phyloP scores from a whole-genome alignment of 1,284 basidiomycete species.

The Malassezia furfur region DNA sequence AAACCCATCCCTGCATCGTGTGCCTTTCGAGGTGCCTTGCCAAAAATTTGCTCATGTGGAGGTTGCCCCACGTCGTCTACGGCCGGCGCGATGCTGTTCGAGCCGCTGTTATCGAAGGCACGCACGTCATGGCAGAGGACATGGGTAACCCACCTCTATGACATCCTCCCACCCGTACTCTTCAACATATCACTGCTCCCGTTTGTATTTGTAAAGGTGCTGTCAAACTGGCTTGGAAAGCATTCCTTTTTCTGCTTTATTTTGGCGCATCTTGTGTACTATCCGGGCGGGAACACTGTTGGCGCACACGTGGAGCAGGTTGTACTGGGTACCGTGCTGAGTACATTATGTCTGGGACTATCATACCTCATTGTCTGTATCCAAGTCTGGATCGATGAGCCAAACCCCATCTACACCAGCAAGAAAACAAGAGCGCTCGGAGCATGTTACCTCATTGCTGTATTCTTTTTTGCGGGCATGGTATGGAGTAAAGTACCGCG shows the following conservation, averaged over 20 bases:
- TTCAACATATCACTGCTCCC: conserved; percentile 4
- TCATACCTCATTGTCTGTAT: conserved; percentile 21
- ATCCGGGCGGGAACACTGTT: conserved; percentile 24
- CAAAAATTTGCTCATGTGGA: neutral
- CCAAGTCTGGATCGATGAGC: conserved; percentile 30
- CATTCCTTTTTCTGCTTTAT: conserved; percentile 3
- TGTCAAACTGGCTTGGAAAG: neutral
- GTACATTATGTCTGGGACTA: conserved; percentile 22
- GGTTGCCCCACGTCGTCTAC: neutral
- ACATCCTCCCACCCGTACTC: neutral
- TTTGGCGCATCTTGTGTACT: conserved; percentile 21
- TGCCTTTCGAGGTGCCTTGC: neutral
- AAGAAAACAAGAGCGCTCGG: conserved; percentile 25
- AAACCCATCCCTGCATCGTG: neutral
- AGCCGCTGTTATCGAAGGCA: neutral
- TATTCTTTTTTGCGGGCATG: conserved; percentile 24
- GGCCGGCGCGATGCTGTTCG: too few relatives aligned
- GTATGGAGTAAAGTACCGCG: conserved; percentile 28
- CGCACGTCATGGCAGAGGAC: neutral
- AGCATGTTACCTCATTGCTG: conserved; percentile 23
- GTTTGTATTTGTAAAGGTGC: conserved; percentile 6
- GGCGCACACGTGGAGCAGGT: conserved; percentile 30
- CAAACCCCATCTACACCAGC: conserved; percentile 19
- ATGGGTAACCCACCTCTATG: neutral
- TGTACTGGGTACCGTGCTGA: conserved; percentile 23